Conservation (phyloP, 1,284 basidiomycete species). For the Cystobasidium sp. region DNA sequence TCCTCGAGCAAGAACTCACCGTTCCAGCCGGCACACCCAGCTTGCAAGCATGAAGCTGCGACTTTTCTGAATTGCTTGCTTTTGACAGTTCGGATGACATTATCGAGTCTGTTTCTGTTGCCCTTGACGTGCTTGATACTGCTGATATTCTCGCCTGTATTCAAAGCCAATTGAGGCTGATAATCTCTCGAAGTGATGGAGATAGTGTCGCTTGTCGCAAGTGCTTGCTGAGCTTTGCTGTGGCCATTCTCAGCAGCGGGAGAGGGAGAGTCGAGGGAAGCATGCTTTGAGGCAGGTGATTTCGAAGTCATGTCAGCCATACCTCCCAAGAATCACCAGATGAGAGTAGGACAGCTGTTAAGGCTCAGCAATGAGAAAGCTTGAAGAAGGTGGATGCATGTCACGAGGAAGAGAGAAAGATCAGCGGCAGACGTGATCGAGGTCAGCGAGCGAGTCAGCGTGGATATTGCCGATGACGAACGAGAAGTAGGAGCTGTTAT, state of each 20-base stretch:
- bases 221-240: not conserved
- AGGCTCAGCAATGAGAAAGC: not conserved
- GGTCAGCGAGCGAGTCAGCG: too few relatives aligned
- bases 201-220: not conserved
- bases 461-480: too few relatives aligned
- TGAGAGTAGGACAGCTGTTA: not conserved
- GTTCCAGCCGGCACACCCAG: constrained; percentile 34
- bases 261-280: constrained; percentile 3
- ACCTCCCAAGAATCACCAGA: not conserved
- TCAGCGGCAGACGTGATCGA: too few relatives aligned
- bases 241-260: not conserved
- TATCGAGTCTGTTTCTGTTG: not conserved
- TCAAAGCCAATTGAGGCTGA: not conserved
- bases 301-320: not conserved
- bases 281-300: constrained; percentile 9
- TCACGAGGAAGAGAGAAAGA: too few relatives aligned
- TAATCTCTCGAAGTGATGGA: constrained; percentile 1
- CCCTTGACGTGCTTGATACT: not conserved
- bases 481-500: too few relatives aligned
- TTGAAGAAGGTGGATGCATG: not conserved
- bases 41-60: constrained; percentile 34
- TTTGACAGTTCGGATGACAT: constrained; percentile 6
- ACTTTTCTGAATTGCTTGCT: constrained; percentile 23
- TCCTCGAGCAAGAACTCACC: constrained; percentile 5
- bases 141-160: not conserved